phyloP scores from a whole-genome alignment of 176 grass and related monocot genomes.

The Canna indica region DNA sequence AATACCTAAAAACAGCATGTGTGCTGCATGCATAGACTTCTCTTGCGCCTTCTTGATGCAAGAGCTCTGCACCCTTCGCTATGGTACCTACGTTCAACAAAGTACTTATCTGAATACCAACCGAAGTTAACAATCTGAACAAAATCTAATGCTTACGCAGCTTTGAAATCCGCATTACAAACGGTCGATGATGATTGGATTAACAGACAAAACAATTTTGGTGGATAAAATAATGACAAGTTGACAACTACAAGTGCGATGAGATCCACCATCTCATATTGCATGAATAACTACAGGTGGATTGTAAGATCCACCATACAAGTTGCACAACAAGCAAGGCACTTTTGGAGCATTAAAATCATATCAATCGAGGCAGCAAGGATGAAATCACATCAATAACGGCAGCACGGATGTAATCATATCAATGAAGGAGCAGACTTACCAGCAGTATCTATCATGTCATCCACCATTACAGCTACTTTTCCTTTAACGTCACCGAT shows the following conservation, averaged over 20 bases:
- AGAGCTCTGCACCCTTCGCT: constrained; percentile 47
- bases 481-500: constrained; percentile 66
- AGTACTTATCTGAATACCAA: background rate
- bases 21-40: constrained; percentile 80
- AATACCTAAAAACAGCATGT: constrained; percentile 63
- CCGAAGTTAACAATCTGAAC: background rate
- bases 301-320: no score
- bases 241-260: no score
- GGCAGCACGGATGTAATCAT: background rate
- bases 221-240: no score
- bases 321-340: no score
- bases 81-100: constrained; percentile 34
- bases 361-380: background rate
- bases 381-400: background rate
- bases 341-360: no score
- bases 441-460: constrained; percentile 68
- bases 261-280: no score
- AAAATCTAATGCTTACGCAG: background rate
- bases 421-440: constrained; percentile 9
- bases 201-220: background rate
- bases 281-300: no score
- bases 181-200: background rate
- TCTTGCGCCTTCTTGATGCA: constrained; percentile 65
- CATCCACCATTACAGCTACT: constrained; percentile 64
- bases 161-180: background rate